Percentiles rank a stretch among this genome's conserved stretches.
phyloP scores from a whole-genome alignment of 2,329 filamentous ascomycete genomes.

The Thyridium curvatum region DNA sequence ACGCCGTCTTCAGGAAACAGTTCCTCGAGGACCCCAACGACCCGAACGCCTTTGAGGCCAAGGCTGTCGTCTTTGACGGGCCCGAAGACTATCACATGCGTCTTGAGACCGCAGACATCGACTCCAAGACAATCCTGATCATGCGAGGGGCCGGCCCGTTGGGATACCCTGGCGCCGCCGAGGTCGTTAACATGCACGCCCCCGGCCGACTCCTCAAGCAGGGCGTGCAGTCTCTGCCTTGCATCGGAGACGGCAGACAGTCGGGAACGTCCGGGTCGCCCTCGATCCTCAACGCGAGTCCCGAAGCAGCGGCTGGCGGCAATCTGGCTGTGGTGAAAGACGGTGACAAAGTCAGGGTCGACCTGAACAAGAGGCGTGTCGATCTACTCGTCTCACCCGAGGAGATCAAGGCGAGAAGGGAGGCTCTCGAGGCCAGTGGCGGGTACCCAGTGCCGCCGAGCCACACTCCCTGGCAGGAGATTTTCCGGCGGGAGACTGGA shows the following conservation, averaged over 20 bases:
- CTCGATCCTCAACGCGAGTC: constrained; percentile 48
- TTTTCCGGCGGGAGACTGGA: constrained; percentile 38
- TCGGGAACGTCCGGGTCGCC: constrained; percentile 49
- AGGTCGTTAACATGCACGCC: constrained; percentile 47
- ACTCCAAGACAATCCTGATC: constrained; percentile 35
- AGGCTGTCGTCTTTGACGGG: constrained; percentile 42
- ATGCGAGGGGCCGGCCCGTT: constrained; percentile 43
- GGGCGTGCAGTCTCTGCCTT: constrained; percentile 39
- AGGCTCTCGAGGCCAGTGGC: constrained; percentile 26
- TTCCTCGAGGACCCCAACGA: constrained; percentile 38
- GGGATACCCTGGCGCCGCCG: constrained; percentile 42
- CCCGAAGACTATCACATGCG: constrained; percentile 39
- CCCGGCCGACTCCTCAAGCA: constrained; percentile 35
- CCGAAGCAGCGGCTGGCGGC: constrained; percentile 47
- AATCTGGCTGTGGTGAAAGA: constrained; percentile 43
- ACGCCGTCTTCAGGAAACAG: constrained; percentile 32
- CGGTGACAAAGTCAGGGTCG: constrained; percentile 42
- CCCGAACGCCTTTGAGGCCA: constrained; percentile 39
- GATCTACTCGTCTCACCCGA: constrained; percentile 36
- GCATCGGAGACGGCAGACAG: constrained; percentile 48
- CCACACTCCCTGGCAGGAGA: constrained; percentile 44
- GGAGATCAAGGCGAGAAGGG: constrained; percentile 26
- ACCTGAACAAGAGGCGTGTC: constrained; percentile 40
- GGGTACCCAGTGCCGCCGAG: constrained; percentile 31
- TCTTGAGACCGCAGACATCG: constrained; percentile 33